These are phyloP conservation scores for Ophiostoma ulmi DNA, from an alignment of 2,329 filamentous ascomycete genomes.

Conservation along the genomic window DNA sequence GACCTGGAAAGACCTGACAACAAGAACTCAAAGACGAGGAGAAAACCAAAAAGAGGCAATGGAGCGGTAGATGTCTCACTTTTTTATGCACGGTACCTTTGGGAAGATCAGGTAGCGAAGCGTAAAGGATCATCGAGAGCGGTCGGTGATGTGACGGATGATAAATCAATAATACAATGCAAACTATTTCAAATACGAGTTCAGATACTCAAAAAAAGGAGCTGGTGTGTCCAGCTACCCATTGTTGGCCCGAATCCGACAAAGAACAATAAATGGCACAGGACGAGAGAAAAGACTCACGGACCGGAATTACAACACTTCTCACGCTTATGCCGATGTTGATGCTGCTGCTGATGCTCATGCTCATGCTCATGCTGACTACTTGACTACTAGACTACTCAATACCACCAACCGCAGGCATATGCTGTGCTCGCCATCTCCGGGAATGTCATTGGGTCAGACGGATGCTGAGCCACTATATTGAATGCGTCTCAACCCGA, in stretches of 20 bases:
- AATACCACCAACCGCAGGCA: background rate
- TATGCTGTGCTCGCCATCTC: background rate
- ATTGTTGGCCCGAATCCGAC: background rate
- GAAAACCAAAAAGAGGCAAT: background rate
- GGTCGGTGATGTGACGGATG: background rate
- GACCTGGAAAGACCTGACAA: background rate
- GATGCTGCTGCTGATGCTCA: background rate
- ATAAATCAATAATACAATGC: background rate
- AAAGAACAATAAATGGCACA: background rate
- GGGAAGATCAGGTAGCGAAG: background rate
- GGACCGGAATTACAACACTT: too few relatives aligned
- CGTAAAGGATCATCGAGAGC: background rate
- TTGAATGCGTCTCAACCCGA: too few relatives aligned
- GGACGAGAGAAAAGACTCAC: too few relatives aligned
- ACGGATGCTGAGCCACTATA: background rate
- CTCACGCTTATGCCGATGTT: too few relatives aligned
- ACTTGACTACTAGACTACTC: background rate
- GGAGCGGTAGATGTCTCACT: background rate
- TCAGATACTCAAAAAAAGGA: background rate
- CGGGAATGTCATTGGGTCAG: conserved; percentile 3
- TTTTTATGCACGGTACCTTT: conserved; percentile 5
- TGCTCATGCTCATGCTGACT: background rate
- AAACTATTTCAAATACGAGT: background rate
- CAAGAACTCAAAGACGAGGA: background rate
- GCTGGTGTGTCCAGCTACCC: background rate